Percentiles rank a stretch among this genome's conserved stretches.
Evolutionary conservation across 352 stramenopile genomes (phyloP).

Genomic region (Phytophthora pistaciae): DNA sequence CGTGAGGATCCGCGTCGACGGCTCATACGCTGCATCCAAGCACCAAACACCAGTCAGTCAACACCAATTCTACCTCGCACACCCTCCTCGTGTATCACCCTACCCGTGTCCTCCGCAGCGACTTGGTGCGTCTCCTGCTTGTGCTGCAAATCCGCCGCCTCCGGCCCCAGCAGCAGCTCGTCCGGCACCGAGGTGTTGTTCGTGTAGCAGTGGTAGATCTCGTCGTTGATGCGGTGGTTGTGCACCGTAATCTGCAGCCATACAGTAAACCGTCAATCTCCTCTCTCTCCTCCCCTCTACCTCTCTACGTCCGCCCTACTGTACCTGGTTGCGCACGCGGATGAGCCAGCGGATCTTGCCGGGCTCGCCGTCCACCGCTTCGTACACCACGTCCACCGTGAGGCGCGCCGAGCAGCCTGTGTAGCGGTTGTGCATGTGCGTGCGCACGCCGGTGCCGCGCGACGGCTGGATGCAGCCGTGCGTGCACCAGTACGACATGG

Average conservation of each 20-base stretch:
- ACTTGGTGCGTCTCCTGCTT: slow-evolving; percentile 34
- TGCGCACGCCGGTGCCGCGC: slow-evolving; percentile 72
- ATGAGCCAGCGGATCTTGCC: slow-evolving; percentile 70
- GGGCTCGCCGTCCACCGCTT: slow-evolving; percentile 47
- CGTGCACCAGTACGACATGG: slow-evolving; percentile 88
- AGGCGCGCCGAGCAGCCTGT: slow-evolving; percentile 80
- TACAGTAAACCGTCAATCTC: neutral
- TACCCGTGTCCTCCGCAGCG: slow-evolving; percentile 32
- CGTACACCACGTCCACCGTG: slow-evolving; percentile 80
- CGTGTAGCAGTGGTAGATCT: slow-evolving; percentile 82
- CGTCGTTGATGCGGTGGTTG: slow-evolving; percentile 81
- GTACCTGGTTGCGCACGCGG: slow-evolving; percentile 75
- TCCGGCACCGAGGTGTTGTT: slow-evolving; percentile 86
- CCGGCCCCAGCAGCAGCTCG: slow-evolving; percentile 59
- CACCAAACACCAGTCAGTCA: neutral
- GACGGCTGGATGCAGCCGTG: slow-evolving; percentile 85
- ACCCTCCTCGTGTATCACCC: neutral
- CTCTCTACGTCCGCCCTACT: slow-evolving; percentile 13
- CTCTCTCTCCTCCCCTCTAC: neutral
- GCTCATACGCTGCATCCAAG: slow-evolving; percentile 36
- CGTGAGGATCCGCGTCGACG: slow-evolving; percentile 30
- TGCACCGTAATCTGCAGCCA: slow-evolving; percentile 68
- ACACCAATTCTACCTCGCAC: neutral
- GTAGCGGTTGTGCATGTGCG: slow-evolving; percentile 82
- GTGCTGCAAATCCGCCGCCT: slow-evolving; percentile 23